Evolutionary conservation across 2,329 filamentous ascomycete species (phyloP), one percentile per base, ranked within the genome.

Genomic region (Aspergillus caelatus): DNA sequence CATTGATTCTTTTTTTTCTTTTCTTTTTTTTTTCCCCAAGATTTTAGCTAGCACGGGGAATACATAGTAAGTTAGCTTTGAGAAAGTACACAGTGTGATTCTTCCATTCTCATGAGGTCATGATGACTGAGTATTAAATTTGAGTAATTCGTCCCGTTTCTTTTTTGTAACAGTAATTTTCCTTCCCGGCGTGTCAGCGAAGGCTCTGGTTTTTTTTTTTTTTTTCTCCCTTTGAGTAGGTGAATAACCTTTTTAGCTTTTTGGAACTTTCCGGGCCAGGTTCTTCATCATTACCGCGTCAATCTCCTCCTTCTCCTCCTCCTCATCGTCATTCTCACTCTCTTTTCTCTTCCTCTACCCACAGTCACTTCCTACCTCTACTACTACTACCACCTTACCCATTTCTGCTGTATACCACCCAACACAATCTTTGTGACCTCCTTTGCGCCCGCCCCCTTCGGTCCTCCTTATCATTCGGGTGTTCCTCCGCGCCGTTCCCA

Each of bases 341-440:
- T 9, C 53, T 23, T 14, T 48, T 55, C 53, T 45, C 7, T 43
- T 61, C 61, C 58, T 67, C 59, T 58, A 10, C 56, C 58, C 36
- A 58, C 52, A 46, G 45, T 55, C 61, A 55, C 59, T 45, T 36
- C 36, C 55, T 45, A 46, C 41, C 32, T 36, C 34, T 36, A 16
- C 34, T 36, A 36, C 34, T 32, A 32, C 30, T 2, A 32, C 30
- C 2, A 32, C 30, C 2, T 32, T 32, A 32, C 10, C 32, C 34
- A 36, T 16, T 16, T 14, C 14, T 16, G 14, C 34, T 16, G 34
- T 7, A 36, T 36, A 36, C 34, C 6, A 36, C 14, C 34, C 32
- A 10, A 34, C 32, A 34, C 32, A 34, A 34, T 34, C 32, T 34
- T 34, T 34, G 32, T 11, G 32, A 34, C 32, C 3, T 26, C 26